Conservation (phyloP, 345 rosid genomes). For the Euphorbia peplus region DNA sequence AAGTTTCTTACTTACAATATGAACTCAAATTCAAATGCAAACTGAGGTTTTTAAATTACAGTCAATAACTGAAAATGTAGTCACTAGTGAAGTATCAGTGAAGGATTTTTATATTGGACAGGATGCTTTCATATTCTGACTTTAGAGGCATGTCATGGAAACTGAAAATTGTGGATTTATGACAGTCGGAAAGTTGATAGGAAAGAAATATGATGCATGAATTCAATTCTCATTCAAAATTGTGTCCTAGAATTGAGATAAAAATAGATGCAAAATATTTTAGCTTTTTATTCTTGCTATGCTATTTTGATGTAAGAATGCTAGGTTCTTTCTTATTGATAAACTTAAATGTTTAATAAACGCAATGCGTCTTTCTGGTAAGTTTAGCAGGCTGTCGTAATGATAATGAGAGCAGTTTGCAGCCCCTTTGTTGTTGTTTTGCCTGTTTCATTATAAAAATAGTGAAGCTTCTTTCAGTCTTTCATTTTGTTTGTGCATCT, state of each 20-base stretch:
- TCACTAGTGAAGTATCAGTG: too few relatives aligned
- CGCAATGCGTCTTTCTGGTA: not conserved
- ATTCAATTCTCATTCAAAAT: not conserved
- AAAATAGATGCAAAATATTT: not conserved
- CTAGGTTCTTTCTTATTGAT: not conserved
- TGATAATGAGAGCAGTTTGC: conserved; percentile 1
- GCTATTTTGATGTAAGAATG: not conserved
- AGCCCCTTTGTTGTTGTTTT: not conserved
- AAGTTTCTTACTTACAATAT: too few relatives aligned
- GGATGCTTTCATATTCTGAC: not conserved
- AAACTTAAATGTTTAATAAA: not conserved
- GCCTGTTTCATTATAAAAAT: not conserved
- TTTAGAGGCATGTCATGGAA: not conserved
- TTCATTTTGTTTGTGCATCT: not conserved
- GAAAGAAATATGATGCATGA: not conserved
- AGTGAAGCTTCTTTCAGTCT: not conserved
- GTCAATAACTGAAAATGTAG: too few relatives aligned
- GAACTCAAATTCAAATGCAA: too few relatives aligned
- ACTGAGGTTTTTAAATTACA: too few relatives aligned
- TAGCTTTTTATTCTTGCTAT: not conserved
- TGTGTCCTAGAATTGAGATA: not conserved
- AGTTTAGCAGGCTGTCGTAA: not conserved
- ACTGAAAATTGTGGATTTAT: not conserved
- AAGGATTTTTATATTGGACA: too few relatives aligned
- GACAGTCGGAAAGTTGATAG: not conserved